These are phyloP conservation scores for Prunus fruticosa DNA, from an alignment of 306 rosid genomes.

Conservation along the genomic window DNA sequence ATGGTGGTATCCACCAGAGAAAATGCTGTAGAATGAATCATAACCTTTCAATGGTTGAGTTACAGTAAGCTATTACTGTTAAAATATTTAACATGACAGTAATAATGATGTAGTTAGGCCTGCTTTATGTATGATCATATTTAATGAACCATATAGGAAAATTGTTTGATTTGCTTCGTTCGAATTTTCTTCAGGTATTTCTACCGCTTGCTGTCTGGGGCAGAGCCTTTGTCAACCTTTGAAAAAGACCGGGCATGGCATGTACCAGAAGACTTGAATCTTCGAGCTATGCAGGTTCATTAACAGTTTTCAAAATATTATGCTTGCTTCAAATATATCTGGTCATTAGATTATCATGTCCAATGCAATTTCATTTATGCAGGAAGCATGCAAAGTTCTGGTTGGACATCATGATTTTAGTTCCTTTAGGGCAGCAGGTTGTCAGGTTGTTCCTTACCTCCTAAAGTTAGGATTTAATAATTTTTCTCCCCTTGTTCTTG, in stretches of 20 bases:
- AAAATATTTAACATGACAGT: neutral
- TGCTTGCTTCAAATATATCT: constrained; percentile 8
- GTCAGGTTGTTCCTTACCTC: constrained; percentile 66
- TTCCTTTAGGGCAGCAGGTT: constrained; percentile 91
- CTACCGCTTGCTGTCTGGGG: constrained; percentile 79
- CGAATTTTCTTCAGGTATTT: constrained; percentile 53
- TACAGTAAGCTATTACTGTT: neutral
- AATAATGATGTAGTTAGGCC: neutral
- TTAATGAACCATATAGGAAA: neutral
- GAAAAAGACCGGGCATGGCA: constrained; percentile 94
- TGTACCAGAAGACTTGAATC: constrained; percentile 67
- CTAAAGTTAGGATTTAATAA: neutral
- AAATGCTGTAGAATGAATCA: neutral
- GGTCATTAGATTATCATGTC: neutral
- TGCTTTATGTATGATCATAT: neutral
- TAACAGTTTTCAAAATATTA: constrained; percentile 6
- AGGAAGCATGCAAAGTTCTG: constrained; percentile 89
- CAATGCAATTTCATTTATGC: constrained; percentile 18
- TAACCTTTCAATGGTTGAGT: neutral
- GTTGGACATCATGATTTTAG: constrained; percentile 94
- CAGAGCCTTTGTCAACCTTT: constrained; percentile 73
- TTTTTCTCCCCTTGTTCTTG: neutral
- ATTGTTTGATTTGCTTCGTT: constrained; percentile 8
- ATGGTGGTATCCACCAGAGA: neutral
- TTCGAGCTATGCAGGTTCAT: constrained; percentile 81